Evolutionary conservation across 2,329 filamentous ascomycete species (phyloP).

Genomic region (Trichophyton rubrum): DNA sequence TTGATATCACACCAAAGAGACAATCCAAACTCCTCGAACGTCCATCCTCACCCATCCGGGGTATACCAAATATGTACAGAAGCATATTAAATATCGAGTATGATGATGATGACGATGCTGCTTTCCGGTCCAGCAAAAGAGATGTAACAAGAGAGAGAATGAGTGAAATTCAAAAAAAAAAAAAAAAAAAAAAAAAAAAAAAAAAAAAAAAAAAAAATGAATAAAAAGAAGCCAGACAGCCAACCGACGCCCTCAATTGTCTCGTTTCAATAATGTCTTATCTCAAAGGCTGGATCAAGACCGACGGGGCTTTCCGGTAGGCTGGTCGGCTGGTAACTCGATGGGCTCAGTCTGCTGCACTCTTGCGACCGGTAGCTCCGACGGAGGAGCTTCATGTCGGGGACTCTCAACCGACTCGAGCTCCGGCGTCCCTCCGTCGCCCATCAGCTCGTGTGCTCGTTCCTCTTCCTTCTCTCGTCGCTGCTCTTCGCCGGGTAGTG

Average conservation of each 20-base stretch:
- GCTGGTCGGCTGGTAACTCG: not conserved
- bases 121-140: not conserved
- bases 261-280: not conserved
- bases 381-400: not conserved
- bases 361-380: not conserved
- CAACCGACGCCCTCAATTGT: not conserved
- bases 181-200: not conserved
- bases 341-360: not conserved
- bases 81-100: not conserved
- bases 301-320: not conserved
- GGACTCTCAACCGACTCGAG: not conserved
- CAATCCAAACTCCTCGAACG: not conserved
- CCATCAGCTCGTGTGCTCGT: not conserved
- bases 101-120: too few relatives aligned
- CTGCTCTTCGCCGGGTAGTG: not conserved
- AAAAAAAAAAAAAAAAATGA: not conserved
- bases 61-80: not conserved
- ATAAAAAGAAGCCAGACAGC: not conserved
- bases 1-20: not conserved
- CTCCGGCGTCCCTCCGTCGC: not conserved
- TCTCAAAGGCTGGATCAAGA: not conserved
- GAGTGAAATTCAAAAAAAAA: not conserved
- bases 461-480: not conserved
- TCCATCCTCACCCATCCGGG: not conserved
- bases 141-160: not conserved